A percentile compares a stretch with the other conserved stretches of the same genome.
These are phyloP conservation scores for Scopulariopsis brevicaulis DNA, from an alignment of 2,329 filamentous ascomycete species.

Conservation along the genomic window DNA sequence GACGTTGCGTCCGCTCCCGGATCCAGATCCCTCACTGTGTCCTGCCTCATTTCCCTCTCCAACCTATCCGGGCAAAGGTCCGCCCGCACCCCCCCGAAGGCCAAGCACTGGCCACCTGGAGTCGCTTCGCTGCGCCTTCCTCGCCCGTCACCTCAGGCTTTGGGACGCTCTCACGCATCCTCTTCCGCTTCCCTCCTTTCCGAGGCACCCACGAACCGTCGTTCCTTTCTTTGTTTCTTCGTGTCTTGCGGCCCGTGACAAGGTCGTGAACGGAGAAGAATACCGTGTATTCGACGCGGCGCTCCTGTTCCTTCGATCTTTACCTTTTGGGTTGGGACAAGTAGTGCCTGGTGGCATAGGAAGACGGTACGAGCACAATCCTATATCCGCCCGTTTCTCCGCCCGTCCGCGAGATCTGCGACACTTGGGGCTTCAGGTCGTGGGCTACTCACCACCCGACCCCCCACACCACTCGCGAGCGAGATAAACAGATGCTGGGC, in stretches of 20 bases:
- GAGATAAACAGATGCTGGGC: not conserved
- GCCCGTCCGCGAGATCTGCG: conserved; percentile 19
- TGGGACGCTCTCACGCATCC: not conserved
- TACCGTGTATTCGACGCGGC: conserved; percentile 3
- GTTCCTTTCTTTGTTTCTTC: not conserved
- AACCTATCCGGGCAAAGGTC: not conserved
- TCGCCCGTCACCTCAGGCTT: not conserved
- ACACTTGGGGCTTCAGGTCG: conserved; percentile 22
- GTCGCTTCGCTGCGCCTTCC: not conserved
- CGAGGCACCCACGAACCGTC: not conserved
- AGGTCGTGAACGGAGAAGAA: conserved; percentile 2
- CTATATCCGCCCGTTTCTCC: not conserved
- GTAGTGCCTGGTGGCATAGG: not conserved
- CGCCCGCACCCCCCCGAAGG: not conserved
- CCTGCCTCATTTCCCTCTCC: not conserved
- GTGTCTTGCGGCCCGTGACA: not conserved
- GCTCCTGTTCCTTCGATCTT: not conserved
- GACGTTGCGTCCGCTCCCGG: not conserved
- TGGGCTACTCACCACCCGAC: conserved; percentile 13
- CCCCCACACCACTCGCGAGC: not conserved
- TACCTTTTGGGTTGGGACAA: not conserved
- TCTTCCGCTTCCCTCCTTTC: conserved; percentile 1
- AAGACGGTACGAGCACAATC: not conserved
- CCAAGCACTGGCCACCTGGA: not conserved
- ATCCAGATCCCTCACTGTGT: not conserved